A percentile compares a stretch with the other conserved stretches of the same genome.
Conservation (phyloP, 1,284 basidiomycete genomes). For the Porodaedalea pini region DNA sequence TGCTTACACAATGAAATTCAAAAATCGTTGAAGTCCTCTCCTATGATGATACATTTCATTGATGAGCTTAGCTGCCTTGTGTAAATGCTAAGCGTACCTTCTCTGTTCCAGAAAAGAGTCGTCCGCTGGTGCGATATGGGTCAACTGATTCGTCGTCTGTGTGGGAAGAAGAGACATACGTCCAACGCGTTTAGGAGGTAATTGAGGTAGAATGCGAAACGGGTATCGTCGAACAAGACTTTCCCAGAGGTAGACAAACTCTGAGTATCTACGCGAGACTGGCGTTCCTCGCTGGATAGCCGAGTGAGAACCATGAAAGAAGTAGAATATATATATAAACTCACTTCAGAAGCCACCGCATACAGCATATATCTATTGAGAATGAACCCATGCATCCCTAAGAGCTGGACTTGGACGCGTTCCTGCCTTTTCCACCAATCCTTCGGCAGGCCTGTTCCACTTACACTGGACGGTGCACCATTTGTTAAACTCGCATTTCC, state of each 20-base stretch:
- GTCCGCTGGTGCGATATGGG: conserved; percentile 53
- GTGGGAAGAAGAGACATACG: conserved; percentile 48
- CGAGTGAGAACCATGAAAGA: conserved; percentile 5
- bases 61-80: background rate
- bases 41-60: conserved; percentile 35
- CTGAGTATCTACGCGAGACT: conserved; percentile 78
- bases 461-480: conserved; percentile 53
- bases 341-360: conserved; percentile 74
- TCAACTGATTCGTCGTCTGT: background rate
- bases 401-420: conserved; percentile 61
- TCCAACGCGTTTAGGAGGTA: conserved; percentile 89
- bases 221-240: conserved; percentile 78
- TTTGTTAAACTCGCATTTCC: conserved; percentile 32
- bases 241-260: conserved; percentile 88
- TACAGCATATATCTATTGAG: conserved; percentile 81
- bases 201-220: conserved; percentile 83
- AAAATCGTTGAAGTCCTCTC: conserved; percentile 77
- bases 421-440: conserved; percentile 87
- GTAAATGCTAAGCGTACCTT: conserved; percentile 41
- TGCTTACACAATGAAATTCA: conserved; percentile 73
- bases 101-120: conserved; percentile 86
- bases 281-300: conserved; percentile 52
- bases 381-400: conserved; percentile 86
- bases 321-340: conserved; percentile 28
- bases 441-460: conserved; percentile 66